Evolutionary conservation across 257 asterid genomes (phyloP).

Genomic region (Apocynum venetum): DNA sequence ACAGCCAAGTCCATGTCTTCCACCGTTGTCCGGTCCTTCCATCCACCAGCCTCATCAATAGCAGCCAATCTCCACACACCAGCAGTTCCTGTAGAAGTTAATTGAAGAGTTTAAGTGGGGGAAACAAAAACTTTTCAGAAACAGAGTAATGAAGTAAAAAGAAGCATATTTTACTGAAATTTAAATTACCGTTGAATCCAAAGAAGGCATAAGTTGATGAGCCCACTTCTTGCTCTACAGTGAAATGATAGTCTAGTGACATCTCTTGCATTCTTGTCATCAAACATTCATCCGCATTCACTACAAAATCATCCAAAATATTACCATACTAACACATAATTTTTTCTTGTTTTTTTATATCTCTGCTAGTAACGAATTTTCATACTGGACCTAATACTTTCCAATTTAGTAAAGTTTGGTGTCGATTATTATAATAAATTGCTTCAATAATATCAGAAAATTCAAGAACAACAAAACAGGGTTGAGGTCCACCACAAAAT

Average conservation of each 20-base stretch:
- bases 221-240: constrained; percentile 98
- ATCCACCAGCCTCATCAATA: constrained; percentile 94
- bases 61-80: constrained; percentile 97
- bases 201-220: constrained; percentile 87
- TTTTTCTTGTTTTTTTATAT: too few species aligned
- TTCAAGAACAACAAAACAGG: background rate
- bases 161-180: background rate
- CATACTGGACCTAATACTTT: background rate
- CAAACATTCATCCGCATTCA: constrained; percentile 88
- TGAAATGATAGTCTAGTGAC: constrained; percentile 91
- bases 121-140: too few species aligned
- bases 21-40: constrained; percentile 93
- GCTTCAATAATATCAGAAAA: constrained; percentile 12
- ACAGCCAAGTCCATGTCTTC: constrained; percentile 99
- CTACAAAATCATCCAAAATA: constrained; percentile 34
- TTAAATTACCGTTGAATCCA: constrained; percentile 71
- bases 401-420: background rate
- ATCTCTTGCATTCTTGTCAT: constrained; percentile 99
- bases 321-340: background rate
- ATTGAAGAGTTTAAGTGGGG: background rate
- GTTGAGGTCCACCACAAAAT: constrained; percentile 46
- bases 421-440: background rate
- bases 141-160: background rate
- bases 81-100: constrained; percentile 57
- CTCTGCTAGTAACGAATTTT: too few species aligned